A percentile compares a stretch with the other conserved stretches of the same genome.
These are phyloP conservation scores for Rhododendron mucronatum DNA, from an alignment of 148 eudicot genomes.

Conservation along the genomic window DNA sequence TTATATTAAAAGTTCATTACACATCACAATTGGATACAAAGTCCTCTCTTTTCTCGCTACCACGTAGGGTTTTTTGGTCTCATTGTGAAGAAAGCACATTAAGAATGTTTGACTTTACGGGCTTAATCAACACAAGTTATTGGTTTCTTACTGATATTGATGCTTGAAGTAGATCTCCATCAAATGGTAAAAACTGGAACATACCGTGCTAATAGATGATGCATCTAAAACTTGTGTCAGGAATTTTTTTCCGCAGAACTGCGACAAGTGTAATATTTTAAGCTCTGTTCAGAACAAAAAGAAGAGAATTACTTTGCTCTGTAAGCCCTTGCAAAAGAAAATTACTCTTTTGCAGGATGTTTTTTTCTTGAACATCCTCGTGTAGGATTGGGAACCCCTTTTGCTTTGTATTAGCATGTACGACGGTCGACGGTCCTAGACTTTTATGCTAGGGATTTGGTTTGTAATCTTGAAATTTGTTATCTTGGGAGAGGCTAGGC, in stretches of 20 bases:
- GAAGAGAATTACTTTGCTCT: neutral
- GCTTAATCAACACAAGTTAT: neutral
- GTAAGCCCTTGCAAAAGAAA: neutral
- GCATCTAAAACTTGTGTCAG: neutral
- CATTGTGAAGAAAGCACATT: neutral
- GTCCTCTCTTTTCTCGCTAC: neutral
- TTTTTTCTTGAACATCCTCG: neutral
- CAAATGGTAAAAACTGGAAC: neutral
- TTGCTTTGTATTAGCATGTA: neutral
- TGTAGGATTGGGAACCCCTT: neutral
- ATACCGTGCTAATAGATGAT: neutral
- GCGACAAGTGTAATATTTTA: neutral
- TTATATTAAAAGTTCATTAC: neutral
- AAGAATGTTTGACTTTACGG: neutral
- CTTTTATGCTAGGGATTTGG: neutral
- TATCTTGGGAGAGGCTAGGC: neutral
- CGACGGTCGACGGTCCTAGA: neutral
- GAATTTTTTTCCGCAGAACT: neutral
- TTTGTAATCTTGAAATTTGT: neutral
- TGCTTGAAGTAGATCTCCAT: neutral
- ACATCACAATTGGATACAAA: neutral
- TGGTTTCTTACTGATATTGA: neutral
- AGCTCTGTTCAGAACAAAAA: neutral
- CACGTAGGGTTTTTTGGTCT: neutral
- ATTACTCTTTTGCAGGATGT: neutral